A percentile compares a stretch with the other conserved stretches of the same genome.
These are phyloP conservation scores for Malus domestica DNA, from an alignment of 306 rosid species.

Conservation along the genomic window ASM211411v1 NC_041804.1:7745001-7745500, in stretches of 20 bases:
- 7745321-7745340: constrained; percentile 84
- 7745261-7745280: constrained; percentile 58
- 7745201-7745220: background rate
- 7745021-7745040: constrained; percentile 16
- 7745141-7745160: background rate
- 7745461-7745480: background rate
- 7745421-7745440: background rate
- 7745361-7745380: constrained; percentile 77
- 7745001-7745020: constrained; percentile 1
- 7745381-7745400: background rate
- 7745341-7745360: constrained; percentile 88
- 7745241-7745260: background rate
- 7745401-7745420: background rate
- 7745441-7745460: background rate
- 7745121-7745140: constrained; percentile 17
- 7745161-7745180: background rate
- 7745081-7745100: constrained; percentile 65
- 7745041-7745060: constrained; percentile 20
- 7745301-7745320: constrained; percentile 66
- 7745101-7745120: constrained; percentile 95
- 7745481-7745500: background rate
- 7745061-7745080: constrained; percentile 57
- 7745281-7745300: constrained; percentile 78
- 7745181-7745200: background rate
- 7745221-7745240: background rate